Percentiles rank a stretch among this genome's conserved stretches.
phyloP scores from a whole-genome alignment of 2,329 filamentous ascomycete species.

The Colletotrichum falcatum region DNA sequence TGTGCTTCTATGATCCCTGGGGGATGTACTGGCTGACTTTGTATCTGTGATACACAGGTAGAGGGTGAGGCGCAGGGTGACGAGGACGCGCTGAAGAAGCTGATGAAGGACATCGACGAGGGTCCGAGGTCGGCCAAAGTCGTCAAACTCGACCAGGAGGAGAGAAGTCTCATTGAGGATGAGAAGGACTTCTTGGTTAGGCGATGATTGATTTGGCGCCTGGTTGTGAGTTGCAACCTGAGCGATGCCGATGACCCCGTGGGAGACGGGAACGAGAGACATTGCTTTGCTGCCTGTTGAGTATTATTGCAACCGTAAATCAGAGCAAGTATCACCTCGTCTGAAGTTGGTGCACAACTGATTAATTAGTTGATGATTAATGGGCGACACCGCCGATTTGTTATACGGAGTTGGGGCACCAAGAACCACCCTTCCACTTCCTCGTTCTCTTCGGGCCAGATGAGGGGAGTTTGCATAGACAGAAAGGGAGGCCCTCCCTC shows the following conservation, averaged over 20 bases:
- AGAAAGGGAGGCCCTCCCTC: not conserved
- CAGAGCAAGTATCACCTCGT: not conserved
- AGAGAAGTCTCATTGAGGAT: slow-evolving; percentile 72
- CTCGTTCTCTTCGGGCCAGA: too few species aligned
- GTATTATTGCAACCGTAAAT: not conserved
- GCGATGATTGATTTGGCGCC: slow-evolving; percentile 42
- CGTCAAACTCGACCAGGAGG: slow-evolving; percentile 76
- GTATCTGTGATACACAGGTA: slow-evolving; percentile 68
- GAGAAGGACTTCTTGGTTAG: slow-evolving; percentile 76
- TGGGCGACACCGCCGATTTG: not conserved
- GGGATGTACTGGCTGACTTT: slow-evolving; percentile 21
- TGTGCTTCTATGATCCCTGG: not conserved
- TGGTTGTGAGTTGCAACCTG: not conserved
- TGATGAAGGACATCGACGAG: slow-evolving; percentile 79
- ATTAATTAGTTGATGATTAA: not conserved
- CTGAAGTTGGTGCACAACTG: too few species aligned
- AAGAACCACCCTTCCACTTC: not conserved
- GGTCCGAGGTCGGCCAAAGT: slow-evolving; percentile 82
- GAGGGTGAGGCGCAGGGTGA: slow-evolving; percentile 89
- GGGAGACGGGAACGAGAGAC: not conserved
- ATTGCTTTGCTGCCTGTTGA: too few species aligned
- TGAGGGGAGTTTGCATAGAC: not conserved
- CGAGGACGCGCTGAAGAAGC: slow-evolving; percentile 71
- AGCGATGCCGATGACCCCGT: too few species aligned
- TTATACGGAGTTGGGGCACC: not conserved